A percentile compares a stretch with the other conserved stretches of the same genome.
Evolutionary conservation across 116 monocot species (phyloP).

Genomic region (Iris pallida): DNA sequence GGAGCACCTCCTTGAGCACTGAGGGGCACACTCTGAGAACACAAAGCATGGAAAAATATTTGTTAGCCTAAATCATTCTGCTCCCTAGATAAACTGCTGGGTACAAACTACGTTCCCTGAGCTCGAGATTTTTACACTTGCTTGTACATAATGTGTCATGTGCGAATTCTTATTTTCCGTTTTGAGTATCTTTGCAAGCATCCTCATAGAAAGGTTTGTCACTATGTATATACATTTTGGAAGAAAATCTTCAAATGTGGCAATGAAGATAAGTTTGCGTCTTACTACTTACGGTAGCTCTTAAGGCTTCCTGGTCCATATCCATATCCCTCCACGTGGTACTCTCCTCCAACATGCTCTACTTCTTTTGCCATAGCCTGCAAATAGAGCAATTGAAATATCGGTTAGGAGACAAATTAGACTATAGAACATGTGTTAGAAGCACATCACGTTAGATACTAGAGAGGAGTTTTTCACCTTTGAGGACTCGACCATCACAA

Average conservation of each 20-base stretch:
- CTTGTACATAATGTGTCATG: no score
- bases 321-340: slow-evolving; percentile 13
- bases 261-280: no score
- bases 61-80: not conserved
- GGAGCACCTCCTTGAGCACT: slow-evolving; percentile 21
- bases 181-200: no score
- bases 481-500: slow-evolving; percentile 12
- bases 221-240: no score
- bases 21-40: slow-evolving; percentile 5
- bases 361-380: not conserved
- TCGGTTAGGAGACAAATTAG: not conserved
- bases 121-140: no score
- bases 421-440: no score
- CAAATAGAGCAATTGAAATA: not conserved
- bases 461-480: not conserved
- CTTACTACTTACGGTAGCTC: slow-evolving; percentile 12
- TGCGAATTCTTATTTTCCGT: no score
- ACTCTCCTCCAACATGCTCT: slow-evolving; percentile 7
- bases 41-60: not conserved
- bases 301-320: slow-evolving; percentile 15
- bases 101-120: not conserved
- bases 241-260: no score
- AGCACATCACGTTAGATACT: no score
- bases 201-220: no score
- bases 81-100: not conserved